A percentile compares a stretch with the other conserved stretches of the same genome.
These are phyloP conservation scores for Pyrus bretschneideri DNA, from an alignment of 306 rosid species.

Conservation along the genomic window DNA sequence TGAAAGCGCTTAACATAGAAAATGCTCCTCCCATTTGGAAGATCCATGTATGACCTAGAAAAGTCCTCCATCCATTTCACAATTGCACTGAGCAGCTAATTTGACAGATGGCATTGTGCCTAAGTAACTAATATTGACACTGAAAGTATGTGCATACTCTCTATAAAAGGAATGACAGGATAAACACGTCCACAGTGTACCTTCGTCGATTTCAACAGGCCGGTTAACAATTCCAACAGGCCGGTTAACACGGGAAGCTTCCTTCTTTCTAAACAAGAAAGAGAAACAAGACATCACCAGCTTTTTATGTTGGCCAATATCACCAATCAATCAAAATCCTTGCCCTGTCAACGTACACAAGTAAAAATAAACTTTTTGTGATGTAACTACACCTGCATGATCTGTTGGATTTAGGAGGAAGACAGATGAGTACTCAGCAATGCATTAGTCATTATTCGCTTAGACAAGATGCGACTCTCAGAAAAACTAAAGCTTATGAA, in stretches of 20 bases:
- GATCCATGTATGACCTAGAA: conserved; percentile 3
- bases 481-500: not conserved
- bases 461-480: not conserved
- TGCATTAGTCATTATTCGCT: not conserved
- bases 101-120: not conserved
- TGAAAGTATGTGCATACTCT: not conserved
- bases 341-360: conserved; percentile 22
- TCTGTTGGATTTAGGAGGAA: not conserved
- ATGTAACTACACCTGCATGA: not conserved
- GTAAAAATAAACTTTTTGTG: conserved; percentile 17
- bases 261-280: conserved; percentile 25
- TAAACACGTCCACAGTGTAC: conserved; percentile 19
- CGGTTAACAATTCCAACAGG: conserved; percentile 17
- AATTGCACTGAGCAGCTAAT: not conserved
- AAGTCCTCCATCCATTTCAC: not conserved
- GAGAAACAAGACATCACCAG: conserved; percentile 54
- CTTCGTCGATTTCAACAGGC: conserved; percentile 30
- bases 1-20: not conserved
- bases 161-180: not conserved
- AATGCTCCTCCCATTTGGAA: not conserved
- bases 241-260: conserved; percentile 23
- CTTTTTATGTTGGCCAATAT: conserved; percentile 9
- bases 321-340: conserved; percentile 25
- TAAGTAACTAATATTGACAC: not conserved
- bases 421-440: not conserved